Evolutionary conservation across 805 yeast species (phyloP).

Genomic region (Wickerhamomyces pijperi): DNA sequence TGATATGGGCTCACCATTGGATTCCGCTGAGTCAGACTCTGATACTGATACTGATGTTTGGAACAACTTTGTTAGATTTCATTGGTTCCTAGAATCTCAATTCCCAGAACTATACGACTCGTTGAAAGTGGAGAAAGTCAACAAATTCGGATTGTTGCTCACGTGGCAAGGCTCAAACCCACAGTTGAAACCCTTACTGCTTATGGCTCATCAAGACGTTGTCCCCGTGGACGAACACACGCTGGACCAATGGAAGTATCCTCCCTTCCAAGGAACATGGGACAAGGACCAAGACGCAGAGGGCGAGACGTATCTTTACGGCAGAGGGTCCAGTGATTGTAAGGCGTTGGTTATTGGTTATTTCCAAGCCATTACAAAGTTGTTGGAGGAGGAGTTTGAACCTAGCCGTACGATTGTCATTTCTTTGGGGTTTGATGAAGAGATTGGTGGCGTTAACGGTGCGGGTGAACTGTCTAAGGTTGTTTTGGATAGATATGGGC

Average conservation of each 20-base stretch:
- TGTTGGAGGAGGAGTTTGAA: constrained; percentile 32
- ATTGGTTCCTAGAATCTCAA: constrained; percentile 35
- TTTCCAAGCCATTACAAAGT: constrained; percentile 46
- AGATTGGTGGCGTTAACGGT: constrained; percentile 51
- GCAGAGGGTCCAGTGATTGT: constrained; percentile 71
- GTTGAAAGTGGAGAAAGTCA: constrained; percentile 41
- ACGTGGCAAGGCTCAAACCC: constrained; percentile 48
- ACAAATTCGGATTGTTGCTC: constrained; percentile 49
- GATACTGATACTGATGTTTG: constrained; percentile 24
- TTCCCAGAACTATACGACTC: constrained; percentile 42
- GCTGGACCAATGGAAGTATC: constrained; percentile 45
- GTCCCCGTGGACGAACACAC: constrained; percentile 64
- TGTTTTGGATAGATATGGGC: constrained; percentile 43
- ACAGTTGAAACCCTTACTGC: constrained; percentile 47
- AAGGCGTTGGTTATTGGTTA: constrained; percentile 55
- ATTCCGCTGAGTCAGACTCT: constrained; percentile 21
- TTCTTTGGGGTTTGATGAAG: constrained; percentile 72
- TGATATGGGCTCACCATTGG: constrained; percentile 7
- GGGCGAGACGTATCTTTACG: constrained; percentile 56
- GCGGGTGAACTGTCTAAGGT: constrained; percentile 36
- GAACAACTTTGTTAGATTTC: constrained; percentile 25
- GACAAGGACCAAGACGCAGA: constrained; percentile 53
- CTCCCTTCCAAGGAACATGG: constrained; percentile 53
- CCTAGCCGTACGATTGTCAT: constrained; percentile 50
- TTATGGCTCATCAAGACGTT: constrained; percentile 72